Conservation (phyloP, 192 early-diverging fungal species). For the Gaertneriomyces semiglobifer region DNA sequence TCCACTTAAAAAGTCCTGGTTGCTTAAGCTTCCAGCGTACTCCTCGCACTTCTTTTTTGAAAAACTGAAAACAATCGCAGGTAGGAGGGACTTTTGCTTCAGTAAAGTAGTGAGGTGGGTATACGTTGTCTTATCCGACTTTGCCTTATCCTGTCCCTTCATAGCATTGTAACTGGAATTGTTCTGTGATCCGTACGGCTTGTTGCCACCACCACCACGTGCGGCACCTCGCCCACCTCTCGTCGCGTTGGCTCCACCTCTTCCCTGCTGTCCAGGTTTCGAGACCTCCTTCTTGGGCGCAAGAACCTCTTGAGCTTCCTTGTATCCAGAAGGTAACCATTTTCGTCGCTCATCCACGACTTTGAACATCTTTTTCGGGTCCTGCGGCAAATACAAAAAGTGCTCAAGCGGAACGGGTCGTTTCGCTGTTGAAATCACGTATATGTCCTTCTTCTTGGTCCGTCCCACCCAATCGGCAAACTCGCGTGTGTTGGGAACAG, state of each 20-base stretch:
- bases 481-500: slow-evolving; percentile 95
- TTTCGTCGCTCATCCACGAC: slow-evolving; percentile 71
- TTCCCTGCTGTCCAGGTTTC: slow-evolving; percentile 32
- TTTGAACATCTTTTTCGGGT: slow-evolving; percentile 76
- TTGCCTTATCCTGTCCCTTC: too few relatives aligned
- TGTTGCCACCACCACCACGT: slow-evolving; percentile 40
- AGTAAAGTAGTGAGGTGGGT: slow-evolving; percentile 72
- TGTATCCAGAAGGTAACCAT: slow-evolving; percentile 46
- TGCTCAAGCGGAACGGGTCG: slow-evolving; percentile 96
- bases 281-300: slow-evolving; percentile 52
- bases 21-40: slow-evolving; percentile 71
- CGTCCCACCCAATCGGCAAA: slow-evolving; percentile 99
- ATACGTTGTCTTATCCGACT: slow-evolving; percentile 73
- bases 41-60: slow-evolving; percentile 96
- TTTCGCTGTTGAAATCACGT: slow-evolving; percentile 90
- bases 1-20: slow-evolving; percentile 73
- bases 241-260: slow-evolving; percentile 32
- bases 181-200: too few relatives aligned
- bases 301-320: slow-evolving; percentile 70
- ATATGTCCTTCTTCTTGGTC: slow-evolving; percentile 95
- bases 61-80: slow-evolving; percentile 90
- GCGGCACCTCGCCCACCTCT: slow-evolving; percentile 25
- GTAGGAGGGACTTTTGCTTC: slow-evolving; percentile 73
- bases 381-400: slow-evolving; percentile 67
- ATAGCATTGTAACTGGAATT: too few relatives aligned